phyloP scores from a whole-genome alignment of 805 yeast species.

The Cyberlindnera lachancei region DNA sequence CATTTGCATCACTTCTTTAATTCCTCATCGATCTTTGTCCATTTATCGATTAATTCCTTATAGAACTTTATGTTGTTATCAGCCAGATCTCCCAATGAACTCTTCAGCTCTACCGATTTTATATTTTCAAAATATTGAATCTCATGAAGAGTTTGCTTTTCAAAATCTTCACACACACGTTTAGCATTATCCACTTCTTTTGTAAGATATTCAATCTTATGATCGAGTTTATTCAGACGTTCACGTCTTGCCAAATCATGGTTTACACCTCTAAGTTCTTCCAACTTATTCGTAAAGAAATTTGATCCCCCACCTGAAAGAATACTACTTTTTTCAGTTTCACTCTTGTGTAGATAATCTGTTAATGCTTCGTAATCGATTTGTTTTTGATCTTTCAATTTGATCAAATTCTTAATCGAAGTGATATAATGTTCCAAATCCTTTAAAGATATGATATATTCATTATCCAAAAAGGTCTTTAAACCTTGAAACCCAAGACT shows the following conservation, averaged over 20 bases:
- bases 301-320: constrained; percentile 46
- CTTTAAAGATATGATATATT: constrained; percentile 73
- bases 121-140: constrained; percentile 67
- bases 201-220: constrained; percentile 40
- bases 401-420: constrained; percentile 60
- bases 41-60: constrained; percentile 55
- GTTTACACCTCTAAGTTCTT: constrained; percentile 56
- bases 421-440: constrained; percentile 80
- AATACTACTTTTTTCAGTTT: constrained; percentile 51
- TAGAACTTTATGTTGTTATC: constrained; percentile 72
- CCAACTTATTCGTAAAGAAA: constrained; percentile 48
- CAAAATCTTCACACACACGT: constrained; percentile 43
- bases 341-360: constrained; percentile 69
- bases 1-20: constrained; percentile 18
- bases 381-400: constrained; percentile 83
- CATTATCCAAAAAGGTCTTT: constrained; percentile 57
- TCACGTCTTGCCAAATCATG: constrained; percentile 49
- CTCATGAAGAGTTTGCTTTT: constrained; percentile 49
- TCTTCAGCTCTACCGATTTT: constrained; percentile 69
- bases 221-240: constrained; percentile 41
- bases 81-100: constrained; percentile 63
- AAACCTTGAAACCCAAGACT: constrained; percentile 36
- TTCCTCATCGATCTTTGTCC: constrained; percentile 51
- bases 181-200: constrained; percentile 45
- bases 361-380: constrained; percentile 82